A percentile compares a stretch with the other conserved stretches of the same genome.
phyloP scores from a whole-genome alignment of 1,284 basidiomycete species.

The Ganoderma meredithae region DNA sequence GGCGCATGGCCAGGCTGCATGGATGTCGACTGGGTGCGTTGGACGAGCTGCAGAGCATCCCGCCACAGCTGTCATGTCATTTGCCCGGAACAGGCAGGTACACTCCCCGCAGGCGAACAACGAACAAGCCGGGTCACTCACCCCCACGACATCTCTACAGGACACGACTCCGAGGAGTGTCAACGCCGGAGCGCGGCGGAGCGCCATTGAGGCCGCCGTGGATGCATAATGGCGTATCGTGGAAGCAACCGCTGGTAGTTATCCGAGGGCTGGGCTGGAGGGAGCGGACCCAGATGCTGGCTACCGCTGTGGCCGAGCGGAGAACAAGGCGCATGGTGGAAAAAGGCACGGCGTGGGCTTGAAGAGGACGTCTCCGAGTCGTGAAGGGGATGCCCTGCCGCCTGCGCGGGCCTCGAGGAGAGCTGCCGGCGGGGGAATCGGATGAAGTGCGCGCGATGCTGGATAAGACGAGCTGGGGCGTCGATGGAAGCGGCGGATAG shows the following conservation, averaged over 20 bases:
- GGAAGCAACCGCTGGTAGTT: conserved; percentile 21
- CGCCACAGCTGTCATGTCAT: conserved; percentile 1
- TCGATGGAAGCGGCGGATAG: conserved; percentile 29
- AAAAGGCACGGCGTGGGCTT: conserved; percentile 1
- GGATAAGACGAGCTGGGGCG: conserved; percentile 23
- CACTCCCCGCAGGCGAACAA: background rate
- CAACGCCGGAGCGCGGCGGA: background rate
- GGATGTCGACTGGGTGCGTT: background rate
- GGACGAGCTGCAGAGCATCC: background rate
- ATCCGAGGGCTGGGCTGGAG: conserved; percentile 14
- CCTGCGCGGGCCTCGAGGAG: background rate
- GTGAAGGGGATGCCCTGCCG: background rate
- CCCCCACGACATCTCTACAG: background rate
- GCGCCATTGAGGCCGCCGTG: background rate
- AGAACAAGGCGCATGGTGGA: conserved; percentile 9
- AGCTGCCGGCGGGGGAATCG: background rate
- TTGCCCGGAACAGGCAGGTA: background rate
- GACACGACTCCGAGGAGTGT: background rate
- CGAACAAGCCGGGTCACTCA: background rate
- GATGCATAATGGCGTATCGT: conserved; percentile 13
- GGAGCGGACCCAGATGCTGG: background rate
- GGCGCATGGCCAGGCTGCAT: background rate
- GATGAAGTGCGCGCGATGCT: conserved; percentile 12
- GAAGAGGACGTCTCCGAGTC: background rate
- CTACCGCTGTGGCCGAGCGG: background rate